Percentiles rank a stretch among this genome's conserved stretches.
phyloP scores from a whole-genome alignment of 805 yeast species.

The Myxozyma neglecta region DNA sequence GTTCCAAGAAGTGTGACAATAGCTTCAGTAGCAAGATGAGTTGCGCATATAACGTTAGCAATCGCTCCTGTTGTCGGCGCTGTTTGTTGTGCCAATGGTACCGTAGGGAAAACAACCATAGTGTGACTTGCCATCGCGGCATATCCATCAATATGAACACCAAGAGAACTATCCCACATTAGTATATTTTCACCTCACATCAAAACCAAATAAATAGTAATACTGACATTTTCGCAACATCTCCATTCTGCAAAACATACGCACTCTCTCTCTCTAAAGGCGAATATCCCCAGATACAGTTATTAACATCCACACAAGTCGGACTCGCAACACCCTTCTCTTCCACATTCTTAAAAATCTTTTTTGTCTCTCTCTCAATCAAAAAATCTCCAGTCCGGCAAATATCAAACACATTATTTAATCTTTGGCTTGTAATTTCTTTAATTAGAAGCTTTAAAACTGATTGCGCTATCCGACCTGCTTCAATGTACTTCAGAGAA shows the following conservation, averaged over 20 bases:
- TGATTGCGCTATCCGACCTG: conserved; percentile 28
- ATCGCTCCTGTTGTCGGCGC: conserved; percentile 76
- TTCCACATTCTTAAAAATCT: conserved; percentile 53
- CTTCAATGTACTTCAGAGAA: conserved; percentile 23
- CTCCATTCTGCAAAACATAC: conserved; percentile 56
- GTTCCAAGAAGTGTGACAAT: conserved; percentile 62
- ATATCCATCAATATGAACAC: conserved; percentile 94
- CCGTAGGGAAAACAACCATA: conserved; percentile 61
- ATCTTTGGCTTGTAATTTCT: conserved; percentile 8
- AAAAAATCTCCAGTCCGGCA: conserved; percentile 82
- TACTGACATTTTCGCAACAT: conserved; percentile 65
- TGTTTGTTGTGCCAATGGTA: conserved; percentile 49
- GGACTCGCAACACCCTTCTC: conserved; percentile 95
- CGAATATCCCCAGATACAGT: conserved; percentile 72
- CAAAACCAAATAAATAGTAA: neutral
- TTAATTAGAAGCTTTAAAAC: conserved; percentile 17
- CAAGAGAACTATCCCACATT: conserved; percentile 50
- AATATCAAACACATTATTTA: conserved; percentile 41
- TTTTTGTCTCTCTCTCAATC: conserved; percentile 58
- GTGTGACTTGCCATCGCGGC: conserved; percentile 87
- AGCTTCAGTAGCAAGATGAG: conserved; percentile 86
- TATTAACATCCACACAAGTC: conserved; percentile 82
- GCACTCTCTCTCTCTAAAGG: conserved; percentile 59
- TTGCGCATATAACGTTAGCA: conserved; percentile 88
- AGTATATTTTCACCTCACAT: neutral